Conservation (phyloP, 805 yeast species). For the Teunomyces lycoperdinae region DNA sequence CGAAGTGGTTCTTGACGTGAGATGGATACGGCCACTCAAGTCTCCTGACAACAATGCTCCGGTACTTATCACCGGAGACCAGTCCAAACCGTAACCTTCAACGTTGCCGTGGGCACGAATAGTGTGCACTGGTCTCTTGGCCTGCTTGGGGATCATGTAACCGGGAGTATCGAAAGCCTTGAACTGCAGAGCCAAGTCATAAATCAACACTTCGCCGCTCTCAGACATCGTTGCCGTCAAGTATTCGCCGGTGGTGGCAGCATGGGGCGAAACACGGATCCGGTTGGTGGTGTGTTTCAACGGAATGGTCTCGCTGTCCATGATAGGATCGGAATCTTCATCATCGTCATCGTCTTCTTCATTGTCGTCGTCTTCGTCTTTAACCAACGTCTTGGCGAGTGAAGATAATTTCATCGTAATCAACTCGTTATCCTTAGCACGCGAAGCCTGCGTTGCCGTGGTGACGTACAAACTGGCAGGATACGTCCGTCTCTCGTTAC, state of each 20-base stretch:
- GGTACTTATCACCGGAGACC: constrained; percentile 83
- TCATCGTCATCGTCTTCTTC: constrained; percentile 75
- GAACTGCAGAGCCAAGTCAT: constrained; percentile 75
- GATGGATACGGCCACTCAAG: constrained; percentile 74
- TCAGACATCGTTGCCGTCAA: constrained; percentile 87
- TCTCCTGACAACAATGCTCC: constrained; percentile 91
- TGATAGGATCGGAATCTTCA: constrained; percentile 75
- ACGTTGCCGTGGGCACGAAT: constrained; percentile 83
- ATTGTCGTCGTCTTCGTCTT: constrained; percentile 74
- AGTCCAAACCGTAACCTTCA: constrained; percentile 97
- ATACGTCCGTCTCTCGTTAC: constrained; percentile 82
- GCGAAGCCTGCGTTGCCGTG: constrained; percentile 91
- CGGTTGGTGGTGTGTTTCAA: constrained; percentile 85
- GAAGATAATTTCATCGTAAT: constrained; percentile 80
- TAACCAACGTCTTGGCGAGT: constrained; percentile 80
- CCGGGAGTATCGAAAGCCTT: constrained; percentile 91
- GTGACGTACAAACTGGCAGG: constrained; percentile 86
- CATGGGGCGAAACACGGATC: constrained; percentile 77
- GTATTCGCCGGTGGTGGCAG: constrained; percentile 70
- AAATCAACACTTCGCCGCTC: constrained; percentile 83
- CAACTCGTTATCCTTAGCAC: constrained; percentile 84
- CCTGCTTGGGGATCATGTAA: constrained; percentile 67
- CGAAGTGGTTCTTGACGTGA: constrained; percentile 72
- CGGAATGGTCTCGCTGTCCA: constrained; percentile 81
- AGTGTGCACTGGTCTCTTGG: constrained; percentile 80